Evolutionary conservation across 2,329 filamentous ascomycete genomes (phyloP).

Genomic region (Juglanconis juglandina): DNA sequence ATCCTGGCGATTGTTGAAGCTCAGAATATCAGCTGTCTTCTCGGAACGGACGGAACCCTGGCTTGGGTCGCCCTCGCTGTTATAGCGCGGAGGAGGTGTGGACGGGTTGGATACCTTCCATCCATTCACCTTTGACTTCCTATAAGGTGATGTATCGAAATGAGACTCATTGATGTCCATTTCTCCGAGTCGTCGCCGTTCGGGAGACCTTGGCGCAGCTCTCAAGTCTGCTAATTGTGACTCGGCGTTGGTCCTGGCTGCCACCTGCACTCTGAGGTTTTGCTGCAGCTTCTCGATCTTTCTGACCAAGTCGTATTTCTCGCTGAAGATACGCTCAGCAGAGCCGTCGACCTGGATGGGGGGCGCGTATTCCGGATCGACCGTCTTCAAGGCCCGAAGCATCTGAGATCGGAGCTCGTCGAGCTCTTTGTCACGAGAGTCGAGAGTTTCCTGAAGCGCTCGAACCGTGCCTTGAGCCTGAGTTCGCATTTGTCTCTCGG

Average conservation of each 20-base stretch:
- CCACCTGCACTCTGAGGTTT: conserved; percentile 77
- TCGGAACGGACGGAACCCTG: conserved; percentile 82
- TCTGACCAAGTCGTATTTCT: conserved; percentile 78
- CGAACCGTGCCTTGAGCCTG: conserved; percentile 85
- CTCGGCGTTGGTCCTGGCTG: conserved; percentile 79
- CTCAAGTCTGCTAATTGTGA: conserved; percentile 76
- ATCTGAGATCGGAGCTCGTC: conserved; percentile 76
- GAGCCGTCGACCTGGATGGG: conserved; percentile 56
- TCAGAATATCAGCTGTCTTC: conserved; percentile 75
- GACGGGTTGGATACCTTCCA: conserved; percentile 69
- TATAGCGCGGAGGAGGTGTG: conserved; percentile 72
- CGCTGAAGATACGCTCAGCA: conserved; percentile 65
- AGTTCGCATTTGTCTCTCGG: conserved; percentile 77
- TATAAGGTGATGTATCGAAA: conserved; percentile 69
- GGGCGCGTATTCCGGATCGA: conserved; percentile 71
- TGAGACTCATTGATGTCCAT: conserved; percentile 80
- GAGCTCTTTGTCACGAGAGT: conserved; percentile 76
- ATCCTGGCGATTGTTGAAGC: conserved; percentile 86
- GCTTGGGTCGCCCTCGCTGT: conserved; percentile 43
- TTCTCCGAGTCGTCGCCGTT: conserved; percentile 76
- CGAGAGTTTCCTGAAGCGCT: conserved; percentile 74
- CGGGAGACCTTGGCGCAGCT: conserved; percentile 68
- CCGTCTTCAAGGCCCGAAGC: conserved; percentile 77
- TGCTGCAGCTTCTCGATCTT: conserved; percentile 87
- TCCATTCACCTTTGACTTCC: conserved; percentile 51